These are phyloP conservation scores for Yamadazyma oceani DNA, from an alignment of 1,139 yeast species.

Conservation along the genomic window DNA sequence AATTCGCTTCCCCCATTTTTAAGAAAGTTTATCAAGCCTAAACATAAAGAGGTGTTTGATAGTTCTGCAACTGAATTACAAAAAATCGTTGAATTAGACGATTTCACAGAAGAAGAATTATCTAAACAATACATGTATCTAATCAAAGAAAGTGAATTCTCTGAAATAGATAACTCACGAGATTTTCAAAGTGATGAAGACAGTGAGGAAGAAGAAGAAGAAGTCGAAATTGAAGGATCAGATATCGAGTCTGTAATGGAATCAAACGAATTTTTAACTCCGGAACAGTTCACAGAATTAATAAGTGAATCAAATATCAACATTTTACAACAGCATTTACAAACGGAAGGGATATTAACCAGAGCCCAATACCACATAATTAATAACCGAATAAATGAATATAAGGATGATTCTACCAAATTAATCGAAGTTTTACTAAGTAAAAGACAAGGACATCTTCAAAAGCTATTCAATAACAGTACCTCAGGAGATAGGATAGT, in stretches of 20 bases:
- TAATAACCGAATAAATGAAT: constrained; percentile 12
- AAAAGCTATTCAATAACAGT: constrained; percentile 5
- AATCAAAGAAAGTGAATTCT: constrained; percentile 29
- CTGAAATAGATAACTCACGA: constrained; percentile 49
- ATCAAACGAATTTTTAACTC: constrained; percentile 29
- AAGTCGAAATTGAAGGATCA: constrained; percentile 5
- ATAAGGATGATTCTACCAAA: constrained; percentile 24
- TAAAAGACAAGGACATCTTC: constrained; percentile 14
- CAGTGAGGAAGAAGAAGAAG: constrained; percentile 13
- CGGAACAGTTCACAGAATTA: constrained; percentile 30
- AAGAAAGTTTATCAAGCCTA: constrained; percentile 21
- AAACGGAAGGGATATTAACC: constrained; percentile 34
- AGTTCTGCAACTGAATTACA: constrained; percentile 7
- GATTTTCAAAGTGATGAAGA: constrained; percentile 28
- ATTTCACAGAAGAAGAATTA: constrained; percentile 25
- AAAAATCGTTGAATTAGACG: constrained; percentile 21
- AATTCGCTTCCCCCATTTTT: constrained; percentile 28
- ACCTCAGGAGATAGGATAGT: not conserved
- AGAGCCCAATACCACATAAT: constrained; percentile 37
- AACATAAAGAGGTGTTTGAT: constrained; percentile 2
- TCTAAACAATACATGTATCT: constrained; percentile 23
- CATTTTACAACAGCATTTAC: constrained; percentile 39
- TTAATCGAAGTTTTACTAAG: constrained; percentile 24
- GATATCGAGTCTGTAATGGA: constrained; percentile 18
- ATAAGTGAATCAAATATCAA: constrained; percentile 23